Percentiles rank a stretch among this genome's conserved stretches.
Evolutionary conservation across 1,139 yeast genomes (phyloP).

Genomic region (Zygosaccharomyces pseudobailii): DNA sequence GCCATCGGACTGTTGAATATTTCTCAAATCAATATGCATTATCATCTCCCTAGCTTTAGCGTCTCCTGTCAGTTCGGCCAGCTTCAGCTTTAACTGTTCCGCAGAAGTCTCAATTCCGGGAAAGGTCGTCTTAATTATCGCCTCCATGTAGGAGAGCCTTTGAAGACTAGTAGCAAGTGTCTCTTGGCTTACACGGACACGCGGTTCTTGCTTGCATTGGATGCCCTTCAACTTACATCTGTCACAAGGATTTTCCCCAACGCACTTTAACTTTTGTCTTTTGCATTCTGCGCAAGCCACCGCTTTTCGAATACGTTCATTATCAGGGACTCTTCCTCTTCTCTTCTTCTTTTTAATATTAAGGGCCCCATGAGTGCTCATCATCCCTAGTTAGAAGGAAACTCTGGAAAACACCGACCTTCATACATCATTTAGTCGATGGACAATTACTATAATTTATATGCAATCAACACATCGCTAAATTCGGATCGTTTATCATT

Average conservation of each 20-base stretch:
- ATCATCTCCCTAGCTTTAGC: constrained; percentile 7
- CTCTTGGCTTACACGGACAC: constrained; percentile 5
- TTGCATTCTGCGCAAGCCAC: constrained; percentile 8
- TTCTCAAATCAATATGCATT: constrained; percentile 7
- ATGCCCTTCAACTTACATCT: constrained; percentile 3
- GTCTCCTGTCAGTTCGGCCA: constrained; percentile 8
- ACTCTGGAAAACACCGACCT: too few species aligned
- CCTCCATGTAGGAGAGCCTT: constrained; percentile 9
- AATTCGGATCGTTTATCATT: too few species aligned
- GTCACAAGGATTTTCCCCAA: constrained; percentile 8
- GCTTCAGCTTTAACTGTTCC: constrained; percentile 6
- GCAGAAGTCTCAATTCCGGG: constrained; percentile 8
- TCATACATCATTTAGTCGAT: too few species aligned
- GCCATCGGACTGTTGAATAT: constrained; percentile 7
- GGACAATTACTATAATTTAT: too few species aligned
- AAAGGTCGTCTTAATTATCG: constrained; percentile 7
- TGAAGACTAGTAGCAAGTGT: constrained; percentile 1
- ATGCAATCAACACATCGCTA: too few species aligned
- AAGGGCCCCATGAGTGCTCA: too few species aligned
- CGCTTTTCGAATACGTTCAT: constrained; percentile 9
- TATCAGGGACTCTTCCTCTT: constrained; percentile 9
- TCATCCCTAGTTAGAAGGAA: too few species aligned
- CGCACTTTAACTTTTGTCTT: constrained; percentile 8
- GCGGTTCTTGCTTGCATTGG: constrained; percentile 5
- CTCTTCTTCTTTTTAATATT: neutral